Conservation (phyloP, 495 filamentous ascomycete species). For the Filosporella fistucella region DNA sequence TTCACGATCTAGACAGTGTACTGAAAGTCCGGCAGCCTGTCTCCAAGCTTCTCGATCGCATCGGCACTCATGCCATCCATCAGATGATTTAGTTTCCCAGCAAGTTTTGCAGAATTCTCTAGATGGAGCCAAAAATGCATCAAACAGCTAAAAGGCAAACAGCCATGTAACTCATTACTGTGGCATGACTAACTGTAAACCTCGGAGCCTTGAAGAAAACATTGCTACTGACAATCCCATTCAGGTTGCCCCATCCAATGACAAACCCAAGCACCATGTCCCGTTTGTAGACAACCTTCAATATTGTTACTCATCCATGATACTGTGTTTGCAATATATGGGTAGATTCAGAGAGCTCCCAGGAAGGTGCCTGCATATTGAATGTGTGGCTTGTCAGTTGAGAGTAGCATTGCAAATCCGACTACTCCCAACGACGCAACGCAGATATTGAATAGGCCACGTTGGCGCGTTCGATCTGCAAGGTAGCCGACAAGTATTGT, state of each 20-base stretch:
- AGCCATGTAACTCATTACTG: constrained; percentile 44
- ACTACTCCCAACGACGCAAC: constrained; percentile 63
- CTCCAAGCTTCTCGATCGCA: constrained; percentile 62
- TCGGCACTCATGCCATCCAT: constrained; percentile 50
- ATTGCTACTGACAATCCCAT: constrained; percentile 78
- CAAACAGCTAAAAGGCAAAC: constrained; percentile 45
- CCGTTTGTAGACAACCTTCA: constrained; percentile 88
- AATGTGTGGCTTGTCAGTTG: constrained; percentile 45
- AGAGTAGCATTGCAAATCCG: constrained; percentile 76
- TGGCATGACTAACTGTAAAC: constrained; percentile 40
- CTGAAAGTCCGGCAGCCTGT: constrained; percentile 71
- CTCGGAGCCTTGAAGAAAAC: constrained; percentile 45
- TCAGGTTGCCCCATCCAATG: constrained; percentile 90
- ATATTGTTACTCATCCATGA: constrained; percentile 85
- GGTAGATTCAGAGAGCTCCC: constrained; percentile 85
- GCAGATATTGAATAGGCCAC: constrained; percentile 63
- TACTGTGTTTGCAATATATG: constrained; percentile 85
- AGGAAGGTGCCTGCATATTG: constrained; percentile 83
- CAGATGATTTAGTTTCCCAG: constrained; percentile 66
- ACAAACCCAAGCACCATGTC: constrained; percentile 82
- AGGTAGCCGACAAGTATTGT: constrained; percentile 41
- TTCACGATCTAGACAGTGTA: constrained; percentile 70
- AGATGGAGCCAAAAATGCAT: constrained; percentile 58
- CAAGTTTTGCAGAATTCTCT: constrained; percentile 57
- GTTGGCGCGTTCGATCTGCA: constrained; percentile 47